Conservation (phyloP, 768 basidiomycete species). For the Gloeophyllum trabeum region DNA sequence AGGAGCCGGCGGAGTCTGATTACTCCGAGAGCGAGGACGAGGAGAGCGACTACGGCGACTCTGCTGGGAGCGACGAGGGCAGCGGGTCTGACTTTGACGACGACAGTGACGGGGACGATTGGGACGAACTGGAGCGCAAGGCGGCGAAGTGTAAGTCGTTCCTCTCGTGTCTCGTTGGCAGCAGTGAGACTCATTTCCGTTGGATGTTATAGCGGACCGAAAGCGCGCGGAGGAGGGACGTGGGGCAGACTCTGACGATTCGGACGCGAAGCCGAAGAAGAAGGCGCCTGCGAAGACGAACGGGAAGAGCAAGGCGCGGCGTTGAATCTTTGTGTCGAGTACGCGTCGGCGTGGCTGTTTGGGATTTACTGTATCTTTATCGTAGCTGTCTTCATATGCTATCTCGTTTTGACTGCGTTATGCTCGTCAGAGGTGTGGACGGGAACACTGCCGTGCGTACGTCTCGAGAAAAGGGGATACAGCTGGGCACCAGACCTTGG, state of each 20-base stretch:
- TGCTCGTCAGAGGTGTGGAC: too few relatives aligned
- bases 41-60: slow-evolving; percentile 44
- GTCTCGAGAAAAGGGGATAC: too few relatives aligned
- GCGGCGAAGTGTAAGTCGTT: slow-evolving; percentile 65
- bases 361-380: too few relatives aligned
- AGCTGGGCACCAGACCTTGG: too few relatives aligned
- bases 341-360: too few relatives aligned
- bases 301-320: slow-evolving; percentile 17
- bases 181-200: slow-evolving; percentile 2
- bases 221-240: slow-evolving; percentile 22
- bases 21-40: slow-evolving; percentile 23
- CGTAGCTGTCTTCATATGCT: too few relatives aligned
- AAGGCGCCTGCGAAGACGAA: slow-evolving; percentile 20
- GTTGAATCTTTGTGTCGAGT: too few relatives aligned
- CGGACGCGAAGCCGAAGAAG: slow-evolving; percentile 25
- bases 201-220: slow-evolving; percentile 28
- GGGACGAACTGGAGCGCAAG: slow-evolving; percentile 91
- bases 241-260: slow-evolving; percentile 26
- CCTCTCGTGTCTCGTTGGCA: background rate
- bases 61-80: slow-evolving; percentile 45
- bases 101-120: slow-evolving; percentile 78
- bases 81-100: slow-evolving; percentile 57
- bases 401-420: too few relatives aligned
- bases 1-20: slow-evolving; percentile 30
- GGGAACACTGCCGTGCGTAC: too few relatives aligned